Evolutionary conservation across 257 asterid species (phyloP).

Genomic region (Apocynum venetum): DNA sequence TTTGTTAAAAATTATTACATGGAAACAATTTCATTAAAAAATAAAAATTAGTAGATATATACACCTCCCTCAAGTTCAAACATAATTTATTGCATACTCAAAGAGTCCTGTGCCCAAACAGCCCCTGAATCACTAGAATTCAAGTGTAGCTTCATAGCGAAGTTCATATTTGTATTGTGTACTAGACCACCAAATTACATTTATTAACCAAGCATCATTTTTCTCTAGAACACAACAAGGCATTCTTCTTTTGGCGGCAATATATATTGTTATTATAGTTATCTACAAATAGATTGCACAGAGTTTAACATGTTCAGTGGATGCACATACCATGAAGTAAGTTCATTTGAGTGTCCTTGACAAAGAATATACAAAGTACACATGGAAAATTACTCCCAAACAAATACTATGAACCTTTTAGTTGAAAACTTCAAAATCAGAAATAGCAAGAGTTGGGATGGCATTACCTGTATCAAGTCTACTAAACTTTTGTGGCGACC

Average conservation of each 20-base stretch:
- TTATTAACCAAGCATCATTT: background rate
- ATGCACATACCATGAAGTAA: background rate
- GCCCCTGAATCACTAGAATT: background rate
- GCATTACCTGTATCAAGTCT: slow-evolving; percentile 68
- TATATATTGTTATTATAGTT: background rate
- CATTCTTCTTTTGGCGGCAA: background rate
- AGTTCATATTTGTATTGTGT: background rate
- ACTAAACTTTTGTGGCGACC: slow-evolving; percentile 69
- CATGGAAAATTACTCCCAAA: background rate
- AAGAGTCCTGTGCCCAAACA: background rate
- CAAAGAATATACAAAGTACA: background rate
- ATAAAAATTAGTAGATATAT: background rate
- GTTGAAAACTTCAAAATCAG: background rate
- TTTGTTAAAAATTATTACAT: background rate
- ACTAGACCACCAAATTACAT: background rate
- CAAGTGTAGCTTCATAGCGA: background rate
- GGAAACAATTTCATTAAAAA: background rate
- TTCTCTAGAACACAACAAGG: background rate
- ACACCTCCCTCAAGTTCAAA: background rate
- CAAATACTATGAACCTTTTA: background rate
- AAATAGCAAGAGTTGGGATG: background rate
- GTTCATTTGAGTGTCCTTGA: background rate
- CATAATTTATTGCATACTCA: background rate
- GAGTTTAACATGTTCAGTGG: background rate
- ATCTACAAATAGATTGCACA: background rate